Evolutionary conservation across 768 basidiomycete species (phyloP).

Genomic region (Cytidiella melzeri): DNA sequence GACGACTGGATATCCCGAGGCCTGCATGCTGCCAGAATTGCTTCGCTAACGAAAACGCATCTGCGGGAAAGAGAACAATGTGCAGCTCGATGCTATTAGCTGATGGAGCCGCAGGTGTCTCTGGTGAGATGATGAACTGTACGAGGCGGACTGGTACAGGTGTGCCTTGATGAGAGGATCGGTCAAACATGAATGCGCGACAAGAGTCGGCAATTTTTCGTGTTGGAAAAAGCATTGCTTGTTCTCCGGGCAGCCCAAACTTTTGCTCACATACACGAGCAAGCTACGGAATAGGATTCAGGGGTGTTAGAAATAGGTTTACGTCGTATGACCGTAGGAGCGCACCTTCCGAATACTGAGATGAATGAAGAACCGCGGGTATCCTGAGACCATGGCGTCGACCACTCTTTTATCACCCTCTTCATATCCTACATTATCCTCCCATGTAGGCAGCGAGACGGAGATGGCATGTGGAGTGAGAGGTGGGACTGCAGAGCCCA

Average conservation of each 20-base stretch:
- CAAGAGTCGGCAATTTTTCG: slow-evolving; percentile 69
- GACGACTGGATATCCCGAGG: slow-evolving; percentile 80
- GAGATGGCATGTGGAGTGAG: slow-evolving; percentile 86
- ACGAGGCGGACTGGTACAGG: slow-evolving; percentile 50
- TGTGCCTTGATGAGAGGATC: slow-evolving; percentile 37
- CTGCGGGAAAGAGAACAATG: slow-evolving; percentile 70
- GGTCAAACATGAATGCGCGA: slow-evolving; percentile 59
- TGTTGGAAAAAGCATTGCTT: slow-evolving; percentile 75
- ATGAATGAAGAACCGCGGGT: slow-evolving; percentile 94
- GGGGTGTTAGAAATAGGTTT: not conserved
- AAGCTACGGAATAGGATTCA: slow-evolving; percentile 53
- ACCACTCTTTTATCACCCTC: slow-evolving; percentile 78
- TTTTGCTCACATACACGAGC: slow-evolving; percentile 69
- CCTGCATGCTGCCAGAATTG: slow-evolving; percentile 98
- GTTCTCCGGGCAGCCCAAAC: slow-evolving; percentile 67
- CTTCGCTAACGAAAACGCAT: slow-evolving; percentile 62
- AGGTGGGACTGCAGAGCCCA: slow-evolving; percentile 55
- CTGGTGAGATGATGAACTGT: slow-evolving; percentile 66
- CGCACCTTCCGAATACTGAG: slow-evolving; percentile 75
- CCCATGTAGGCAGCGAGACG: slow-evolving; percentile 92
- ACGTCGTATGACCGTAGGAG: slow-evolving; percentile 3
- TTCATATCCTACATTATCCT: slow-evolving; percentile 88
- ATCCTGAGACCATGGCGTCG: slow-evolving; percentile 79
- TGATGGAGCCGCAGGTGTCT: slow-evolving; percentile 32
- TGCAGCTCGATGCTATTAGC: slow-evolving; percentile 56